Base-by-base conservation (phyloP, 2,329 filamentous ascomycete species). In the Phialophora chinensis region DNA sequence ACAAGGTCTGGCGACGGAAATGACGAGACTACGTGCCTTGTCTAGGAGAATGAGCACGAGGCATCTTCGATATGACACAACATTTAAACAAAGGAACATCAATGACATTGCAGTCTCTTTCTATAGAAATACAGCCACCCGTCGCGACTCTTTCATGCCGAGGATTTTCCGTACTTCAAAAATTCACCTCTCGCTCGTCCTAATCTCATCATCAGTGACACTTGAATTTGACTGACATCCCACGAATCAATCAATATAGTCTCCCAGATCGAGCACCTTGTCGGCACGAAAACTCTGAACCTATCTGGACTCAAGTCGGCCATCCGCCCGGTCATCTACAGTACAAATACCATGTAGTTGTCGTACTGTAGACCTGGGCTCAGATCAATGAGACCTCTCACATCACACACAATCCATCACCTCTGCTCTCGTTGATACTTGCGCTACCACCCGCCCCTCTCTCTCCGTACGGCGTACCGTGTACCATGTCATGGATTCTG, bases 1-100 rank as follows among this genome's bases (percentile, higher is more conserved):
- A 35, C 20, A 49, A 57, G 49, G 20, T 64, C n/a, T 42, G 25
- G 33, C 29, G 20, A n/a, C 60, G 33, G 25, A 8, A 20, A 31
- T 60, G 38, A 65, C 12, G 12, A 5, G 27, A 25, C 11, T 12
- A 17, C 11, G 33, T 35, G 33, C 33, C 10, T 11, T 4, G 33
- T 35, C 11, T 35, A 35, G 33, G 33, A 35, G 33, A 2, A 35
- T 35, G 33, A 35, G 33, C 11, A 12, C 12, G 33, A 11, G 8
- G 0, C 31, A 11, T 33, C 10, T 33, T 6, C 3, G 10, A 0
- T 11, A 33, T 33, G 8, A 35, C 33, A 4, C 3, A 12, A 1
- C 3, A 12, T 35, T 10, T 10, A 35, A 35, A 12, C 33, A 35
- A 35, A 35, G 33, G 10, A 35, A 4, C 33, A 35, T 31, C 33